phyloP scores from a whole-genome alignment of 2,329 filamentous ascomycete species.

The Pyricularia pennisetigena region DNA sequence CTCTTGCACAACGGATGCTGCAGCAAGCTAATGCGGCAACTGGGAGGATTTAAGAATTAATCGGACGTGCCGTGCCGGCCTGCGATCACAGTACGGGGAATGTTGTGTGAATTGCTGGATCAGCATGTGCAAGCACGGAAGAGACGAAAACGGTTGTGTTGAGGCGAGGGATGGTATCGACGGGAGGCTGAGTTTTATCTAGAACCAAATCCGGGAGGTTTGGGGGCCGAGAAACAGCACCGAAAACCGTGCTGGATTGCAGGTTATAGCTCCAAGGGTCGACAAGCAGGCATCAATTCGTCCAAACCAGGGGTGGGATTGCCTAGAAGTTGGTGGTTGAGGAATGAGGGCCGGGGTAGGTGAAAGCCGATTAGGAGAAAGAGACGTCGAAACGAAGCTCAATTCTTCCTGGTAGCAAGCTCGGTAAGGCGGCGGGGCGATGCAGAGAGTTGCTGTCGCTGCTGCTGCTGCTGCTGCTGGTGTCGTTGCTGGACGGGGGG shows the following conservation, averaged over 20 bases:
- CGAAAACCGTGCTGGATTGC: not conserved
- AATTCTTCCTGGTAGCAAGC: not conserved
- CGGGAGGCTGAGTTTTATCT: not conserved
- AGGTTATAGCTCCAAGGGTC: not conserved
- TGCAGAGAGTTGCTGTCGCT: not conserved
- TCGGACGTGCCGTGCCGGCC: conserved; percentile 6
- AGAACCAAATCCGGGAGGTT: not conserved
- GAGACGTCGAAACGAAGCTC: not conserved
- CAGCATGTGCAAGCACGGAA: not conserved
- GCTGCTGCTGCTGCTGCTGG: not conserved
- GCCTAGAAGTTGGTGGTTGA: not conserved
- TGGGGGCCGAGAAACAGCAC: not conserved
- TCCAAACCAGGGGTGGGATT: not conserved
- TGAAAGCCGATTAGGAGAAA: not conserved
- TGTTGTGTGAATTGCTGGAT: not conserved
- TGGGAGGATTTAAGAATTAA: conserved; percentile 2
- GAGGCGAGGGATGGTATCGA: not conserved
- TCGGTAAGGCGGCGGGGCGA: not conserved
- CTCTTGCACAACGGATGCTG: not conserved
- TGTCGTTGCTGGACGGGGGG: not conserved
- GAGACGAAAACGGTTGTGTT: not conserved
- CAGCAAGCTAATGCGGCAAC: conserved; percentile 7
- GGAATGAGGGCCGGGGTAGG: not conserved
- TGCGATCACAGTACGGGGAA: conserved; percentile 5
- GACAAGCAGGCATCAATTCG: not conserved